These are phyloP conservation scores for Alternaria brassicae DNA, from an alignment of 2,329 filamentous ascomycete genomes.

Conservation along the genomic window DNA sequence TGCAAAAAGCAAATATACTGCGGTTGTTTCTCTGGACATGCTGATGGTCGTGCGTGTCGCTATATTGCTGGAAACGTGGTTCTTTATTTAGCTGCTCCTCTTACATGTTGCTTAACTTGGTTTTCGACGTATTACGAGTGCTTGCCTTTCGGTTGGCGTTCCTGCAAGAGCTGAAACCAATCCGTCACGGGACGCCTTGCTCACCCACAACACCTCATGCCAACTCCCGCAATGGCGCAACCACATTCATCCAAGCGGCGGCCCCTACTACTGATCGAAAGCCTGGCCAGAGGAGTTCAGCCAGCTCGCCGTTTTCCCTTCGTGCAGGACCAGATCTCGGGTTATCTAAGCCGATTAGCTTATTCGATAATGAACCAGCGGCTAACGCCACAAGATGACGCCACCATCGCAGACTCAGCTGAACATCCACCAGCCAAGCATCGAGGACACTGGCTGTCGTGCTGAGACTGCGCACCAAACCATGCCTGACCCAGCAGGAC, in stretches of 20 bases:
- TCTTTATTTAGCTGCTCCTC: constrained; percentile 3
- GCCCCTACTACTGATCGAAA: constrained; percentile 2
- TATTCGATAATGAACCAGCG: constrained; percentile 20
- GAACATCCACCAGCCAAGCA: constrained; percentile 36
- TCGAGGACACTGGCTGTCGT: constrained; percentile 29
- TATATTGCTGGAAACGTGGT: not conserved
- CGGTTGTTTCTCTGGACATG: constrained; percentile 5
- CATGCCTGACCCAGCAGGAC: constrained; percentile 42
- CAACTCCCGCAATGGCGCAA: constrained; percentile 12
- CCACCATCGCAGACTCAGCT: constrained; percentile 43
- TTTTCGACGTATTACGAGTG: constrained; percentile 6
- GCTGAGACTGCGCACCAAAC: constrained; percentile 32
- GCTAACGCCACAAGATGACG: constrained; percentile 39
- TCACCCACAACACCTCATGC: constrained; percentile 5
- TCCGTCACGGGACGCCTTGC: constrained; percentile 10
- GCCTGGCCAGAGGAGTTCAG: constrained; percentile 22
- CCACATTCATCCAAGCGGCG: constrained; percentile 5
- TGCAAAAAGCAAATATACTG: constrained; percentile 14
- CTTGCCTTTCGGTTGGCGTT: constrained; percentile 30
- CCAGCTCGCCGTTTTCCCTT: constrained; percentile 28
- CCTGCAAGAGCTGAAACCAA: constrained; percentile 21
- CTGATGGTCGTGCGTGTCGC: not conserved
- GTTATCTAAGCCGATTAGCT: constrained; percentile 17
- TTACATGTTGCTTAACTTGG: constrained; percentile 15
- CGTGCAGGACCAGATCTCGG: constrained; percentile 30